These are phyloP conservation scores for Boletus subparvulus DNA, from an alignment of 768 basidiomycete genomes.

Conservation along the genomic window DNA sequence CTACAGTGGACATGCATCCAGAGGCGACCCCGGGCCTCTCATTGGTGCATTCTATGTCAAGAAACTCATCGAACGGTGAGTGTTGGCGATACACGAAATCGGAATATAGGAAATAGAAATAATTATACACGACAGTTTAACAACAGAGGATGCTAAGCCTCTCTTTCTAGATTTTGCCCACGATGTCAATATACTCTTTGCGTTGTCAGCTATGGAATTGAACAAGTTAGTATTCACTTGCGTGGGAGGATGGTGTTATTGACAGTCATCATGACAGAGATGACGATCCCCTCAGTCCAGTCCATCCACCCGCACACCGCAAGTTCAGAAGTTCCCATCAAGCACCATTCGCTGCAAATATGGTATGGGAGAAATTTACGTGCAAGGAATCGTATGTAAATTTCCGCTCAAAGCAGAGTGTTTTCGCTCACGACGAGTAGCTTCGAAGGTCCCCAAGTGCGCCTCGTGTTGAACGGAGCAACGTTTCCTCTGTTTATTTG, in stretches of 20 bases:
- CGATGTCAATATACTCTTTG: constrained; percentile 38
- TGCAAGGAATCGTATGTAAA: constrained; percentile 35
- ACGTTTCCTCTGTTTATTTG: constrained; percentile 40
- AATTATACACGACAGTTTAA: constrained; percentile 24
- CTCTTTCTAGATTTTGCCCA: constrained; percentile 45
- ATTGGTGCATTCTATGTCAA: constrained; percentile 40
- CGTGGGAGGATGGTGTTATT: not conserved
- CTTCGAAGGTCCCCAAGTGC: constrained; percentile 38
- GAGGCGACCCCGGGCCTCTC: constrained; percentile 30
- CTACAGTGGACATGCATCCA: constrained; percentile 34
- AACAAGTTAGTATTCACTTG: constrained; percentile 30
- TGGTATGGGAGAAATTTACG: constrained; percentile 44
- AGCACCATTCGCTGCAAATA: constrained; percentile 42
- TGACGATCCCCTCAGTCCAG: constrained; percentile 27
- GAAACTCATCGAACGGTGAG: constrained; percentile 40
- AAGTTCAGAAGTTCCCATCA: constrained; percentile 39
- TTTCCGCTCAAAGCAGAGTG: not conserved
- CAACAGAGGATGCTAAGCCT: constrained; percentile 26
- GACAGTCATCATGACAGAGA: constrained; percentile 26
- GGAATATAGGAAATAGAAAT: not conserved
- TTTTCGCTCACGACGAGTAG: constrained; percentile 18
- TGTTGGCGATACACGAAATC: not conserved
- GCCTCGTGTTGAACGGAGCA: constrained; percentile 40
- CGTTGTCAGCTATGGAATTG: constrained; percentile 38
- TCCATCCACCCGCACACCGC: constrained; percentile 27